phyloP scores from a whole-genome alignment of 371 early-diverging fungal species.

The Rhizopus delemar region DNA sequence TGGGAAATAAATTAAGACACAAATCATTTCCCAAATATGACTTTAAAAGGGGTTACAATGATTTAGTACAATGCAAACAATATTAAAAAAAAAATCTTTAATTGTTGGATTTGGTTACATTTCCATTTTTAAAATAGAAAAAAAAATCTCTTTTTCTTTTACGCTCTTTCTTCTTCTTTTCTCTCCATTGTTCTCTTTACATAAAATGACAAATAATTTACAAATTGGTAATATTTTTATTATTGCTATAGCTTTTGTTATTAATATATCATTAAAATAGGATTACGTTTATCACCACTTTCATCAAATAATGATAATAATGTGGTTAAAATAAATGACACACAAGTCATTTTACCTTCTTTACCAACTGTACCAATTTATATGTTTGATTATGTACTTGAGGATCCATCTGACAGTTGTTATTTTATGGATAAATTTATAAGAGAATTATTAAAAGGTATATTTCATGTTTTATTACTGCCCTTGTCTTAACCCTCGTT shows the following conservation, averaged over 20 bases:
- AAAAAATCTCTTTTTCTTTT: not conserved
- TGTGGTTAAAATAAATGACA: constrained; percentile 17
- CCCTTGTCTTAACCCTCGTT: not conserved
- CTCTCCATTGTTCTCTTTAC: not conserved
- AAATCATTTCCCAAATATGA: too few relatives aligned
- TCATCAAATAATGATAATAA: not conserved
- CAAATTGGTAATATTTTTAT: not conserved
- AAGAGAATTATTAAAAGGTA: constrained; percentile 12
- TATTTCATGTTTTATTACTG: not conserved
- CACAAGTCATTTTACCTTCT: constrained; percentile 13
- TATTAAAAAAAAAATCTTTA: too few relatives aligned
- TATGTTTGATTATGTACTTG: constrained; percentile 10
- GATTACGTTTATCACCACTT: not conserved
- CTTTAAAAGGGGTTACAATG: too few relatives aligned
- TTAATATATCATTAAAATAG: not conserved
- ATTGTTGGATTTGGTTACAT: too few relatives aligned
- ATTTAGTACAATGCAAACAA: too few relatives aligned
- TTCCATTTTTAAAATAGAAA: not conserved
- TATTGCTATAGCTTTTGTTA: not conserved
- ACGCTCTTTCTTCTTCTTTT: not conserved
- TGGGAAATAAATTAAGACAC: too few relatives aligned
- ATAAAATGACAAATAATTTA: constrained; percentile 1
- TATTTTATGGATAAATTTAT: constrained; percentile 2
- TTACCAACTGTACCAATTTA: constrained; percentile 8
- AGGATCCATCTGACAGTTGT: not conserved